phyloP scores from a whole-genome alignment of 2,329 filamentous ascomycete genomes.

The Escovopsis sp. region DNA sequence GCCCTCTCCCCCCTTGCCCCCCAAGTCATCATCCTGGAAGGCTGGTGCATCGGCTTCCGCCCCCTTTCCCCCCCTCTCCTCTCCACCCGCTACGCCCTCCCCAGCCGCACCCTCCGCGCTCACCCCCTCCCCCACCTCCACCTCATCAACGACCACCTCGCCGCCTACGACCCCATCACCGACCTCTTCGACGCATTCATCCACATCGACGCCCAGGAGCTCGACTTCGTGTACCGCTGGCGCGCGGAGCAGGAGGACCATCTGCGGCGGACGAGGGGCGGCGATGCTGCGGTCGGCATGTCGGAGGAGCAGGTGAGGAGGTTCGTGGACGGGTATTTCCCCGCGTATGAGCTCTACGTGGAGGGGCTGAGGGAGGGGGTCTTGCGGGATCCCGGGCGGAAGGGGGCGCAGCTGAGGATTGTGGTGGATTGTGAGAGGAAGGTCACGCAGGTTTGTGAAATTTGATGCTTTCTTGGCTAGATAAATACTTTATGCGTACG shows the following conservation, averaged over 20 bases:
- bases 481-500: too few relatives aligned
- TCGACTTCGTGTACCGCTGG: constrained; percentile 70
- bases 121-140: constrained; percentile 34
- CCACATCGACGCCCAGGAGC: constrained; percentile 54
- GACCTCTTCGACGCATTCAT: constrained; percentile 37
- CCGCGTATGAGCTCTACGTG: constrained; percentile 55
- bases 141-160: constrained; percentile 33
- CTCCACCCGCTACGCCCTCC: constrained; percentile 34
- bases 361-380: constrained; percentile 42
- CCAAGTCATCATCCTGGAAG: constrained; percentile 65
- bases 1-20: constrained; percentile 18
- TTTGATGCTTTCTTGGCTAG: not conserved
- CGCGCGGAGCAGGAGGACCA: constrained; percentile 64
- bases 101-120: constrained; percentile 31
- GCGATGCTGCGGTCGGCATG: constrained; percentile 49
- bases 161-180: constrained; percentile 32
- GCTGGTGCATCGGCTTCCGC: constrained; percentile 81
- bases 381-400: constrained; percentile 26
- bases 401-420: constrained; percentile 43
- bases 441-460: constrained; percentile 38
- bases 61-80: constrained; percentile 37
- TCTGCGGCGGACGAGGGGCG: constrained; percentile 49
- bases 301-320: constrained; percentile 59
- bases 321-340: constrained; percentile 58
- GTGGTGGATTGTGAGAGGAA: constrained; percentile 44